These are phyloP conservation scores for Daldinia concentrica DNA, from an alignment of 495 filamentous ascomycete species.

Conservation along the genomic window DNA sequence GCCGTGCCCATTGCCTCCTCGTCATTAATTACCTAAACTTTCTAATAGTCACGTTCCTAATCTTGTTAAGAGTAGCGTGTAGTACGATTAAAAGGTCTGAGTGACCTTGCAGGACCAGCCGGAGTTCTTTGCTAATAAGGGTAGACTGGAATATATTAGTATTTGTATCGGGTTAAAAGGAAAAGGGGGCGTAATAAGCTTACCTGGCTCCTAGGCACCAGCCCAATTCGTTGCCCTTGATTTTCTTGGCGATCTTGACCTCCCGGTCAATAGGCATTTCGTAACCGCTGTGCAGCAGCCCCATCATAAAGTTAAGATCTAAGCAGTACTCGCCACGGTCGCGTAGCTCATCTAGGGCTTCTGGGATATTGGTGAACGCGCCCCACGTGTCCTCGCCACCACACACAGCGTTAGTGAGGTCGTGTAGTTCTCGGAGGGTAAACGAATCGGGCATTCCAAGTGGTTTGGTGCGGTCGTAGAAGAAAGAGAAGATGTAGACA, in stretches of 20 bases:
- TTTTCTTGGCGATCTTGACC: constrained; percentile 98
- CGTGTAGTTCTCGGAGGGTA: constrained; percentile 84
- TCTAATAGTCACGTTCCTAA: constrained; percentile 12
- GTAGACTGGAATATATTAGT: constrained; percentile 59
- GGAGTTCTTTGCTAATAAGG: constrained; percentile 55
- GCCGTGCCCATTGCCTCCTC: constrained; percentile 25
- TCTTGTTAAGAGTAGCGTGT: constrained; percentile 8
- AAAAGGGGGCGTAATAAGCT: constrained; percentile 41
- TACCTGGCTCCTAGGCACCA: constrained; percentile 98
- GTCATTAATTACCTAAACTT: constrained; percentile 30
- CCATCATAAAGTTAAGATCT: constrained; percentile 95
- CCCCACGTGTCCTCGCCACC: constrained; percentile 80
- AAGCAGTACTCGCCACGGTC: constrained; percentile 89
- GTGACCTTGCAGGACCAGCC: constrained; percentile 61
- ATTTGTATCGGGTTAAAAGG: constrained; percentile 18
- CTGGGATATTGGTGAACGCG: constrained; percentile 75
- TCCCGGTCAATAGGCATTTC: constrained; percentile 97
- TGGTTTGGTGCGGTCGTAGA: constrained; percentile 90
- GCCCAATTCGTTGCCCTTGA: constrained; percentile 94
- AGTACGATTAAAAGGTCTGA: constrained; percentile 51
- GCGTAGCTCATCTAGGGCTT: constrained; percentile 76
- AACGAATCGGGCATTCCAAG: constrained; percentile 97
- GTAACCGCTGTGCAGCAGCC: constrained; percentile 92
- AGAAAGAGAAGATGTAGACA: constrained; percentile 96
- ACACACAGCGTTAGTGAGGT: constrained; percentile 86